These are phyloP conservation scores for Sporothrix humicola DNA, from an alignment of 2,329 filamentous ascomycete genomes.

Conservation along the genomic window DNA sequence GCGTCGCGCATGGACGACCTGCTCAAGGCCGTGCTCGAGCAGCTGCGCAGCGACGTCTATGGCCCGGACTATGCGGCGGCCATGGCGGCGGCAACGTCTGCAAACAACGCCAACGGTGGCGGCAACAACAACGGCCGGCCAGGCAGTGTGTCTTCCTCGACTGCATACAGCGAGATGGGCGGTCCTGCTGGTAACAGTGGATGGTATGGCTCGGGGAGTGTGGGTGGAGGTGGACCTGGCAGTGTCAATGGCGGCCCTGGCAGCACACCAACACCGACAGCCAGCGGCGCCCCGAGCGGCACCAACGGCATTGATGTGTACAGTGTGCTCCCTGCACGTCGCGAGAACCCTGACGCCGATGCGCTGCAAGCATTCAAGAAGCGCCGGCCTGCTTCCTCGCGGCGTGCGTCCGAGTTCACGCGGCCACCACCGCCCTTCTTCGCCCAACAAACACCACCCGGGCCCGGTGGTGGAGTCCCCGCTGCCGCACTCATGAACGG, in stretches of 20 bases:
- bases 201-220: conserved; percentile 1
- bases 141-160: conserved; percentile 18
- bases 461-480: conserved; percentile 26
- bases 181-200: background rate
- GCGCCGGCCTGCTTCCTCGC: conserved; percentile 41
- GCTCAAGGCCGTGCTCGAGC: conserved; percentile 58
- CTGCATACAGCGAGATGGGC: background rate
- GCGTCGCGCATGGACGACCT: conserved; percentile 60
- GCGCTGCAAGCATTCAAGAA: conserved; percentile 43
- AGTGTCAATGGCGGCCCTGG: conserved; percentile 1
- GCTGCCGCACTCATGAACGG: conserved; percentile 20
- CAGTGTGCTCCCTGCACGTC: conserved; percentile 43
- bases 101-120: background rate
- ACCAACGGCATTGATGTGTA: conserved; percentile 36
- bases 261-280: background rate
- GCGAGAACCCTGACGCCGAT: conserved; percentile 43
- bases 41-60: conserved; percentile 49
- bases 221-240: background rate
- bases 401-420: conserved; percentile 44
- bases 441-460: conserved; percentile 38
- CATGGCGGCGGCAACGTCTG: conserved; percentile 27
- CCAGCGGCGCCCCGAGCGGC: conserved; percentile 27
- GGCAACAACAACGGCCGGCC: conserved; percentile 16
- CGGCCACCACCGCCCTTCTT: conserved; percentile 44
- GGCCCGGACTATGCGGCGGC: conserved; percentile 24